Evolutionary conservation across 441 rosid genomes (phyloP).

Genomic region (Gossypium gossypioides): DNA sequence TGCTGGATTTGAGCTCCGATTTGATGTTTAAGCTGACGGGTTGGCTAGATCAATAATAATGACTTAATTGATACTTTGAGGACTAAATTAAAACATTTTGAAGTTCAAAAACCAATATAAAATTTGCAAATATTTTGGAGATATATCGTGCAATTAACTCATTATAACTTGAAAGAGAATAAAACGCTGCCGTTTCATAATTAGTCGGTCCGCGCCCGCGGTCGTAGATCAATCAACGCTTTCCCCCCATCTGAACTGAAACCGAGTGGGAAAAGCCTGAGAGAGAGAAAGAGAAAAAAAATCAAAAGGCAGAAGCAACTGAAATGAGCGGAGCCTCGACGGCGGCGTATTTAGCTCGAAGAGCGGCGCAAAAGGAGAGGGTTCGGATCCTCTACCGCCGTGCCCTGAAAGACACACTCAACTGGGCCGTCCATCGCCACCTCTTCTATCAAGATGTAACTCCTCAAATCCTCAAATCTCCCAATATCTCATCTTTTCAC

Average conservation of each 20-base stretch:
- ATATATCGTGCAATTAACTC: too few species aligned
- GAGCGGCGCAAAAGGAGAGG: slow-evolving; percentile 87
- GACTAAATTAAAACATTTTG: too few species aligned
- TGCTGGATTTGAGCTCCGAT: too few species aligned
- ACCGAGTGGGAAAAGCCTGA: background rate
- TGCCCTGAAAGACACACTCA: slow-evolving; percentile 79
- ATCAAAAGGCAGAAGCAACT: slow-evolving; percentile 28
- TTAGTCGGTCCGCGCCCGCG: background rate
- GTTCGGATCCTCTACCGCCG: slow-evolving; percentile 88
- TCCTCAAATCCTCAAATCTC: background rate
- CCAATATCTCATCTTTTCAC: slow-evolving; percentile 3
- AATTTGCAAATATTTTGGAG: too few species aligned
- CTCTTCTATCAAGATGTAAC: slow-evolving; percentile 74
- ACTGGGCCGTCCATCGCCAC: slow-evolving; percentile 97
- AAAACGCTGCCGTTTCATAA: background rate
- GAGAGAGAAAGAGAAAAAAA: slow-evolving; percentile 9
- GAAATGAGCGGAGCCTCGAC: slow-evolving; percentile 56
- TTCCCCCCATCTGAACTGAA: background rate
- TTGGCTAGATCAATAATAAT: too few species aligned
- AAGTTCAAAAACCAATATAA: too few species aligned
- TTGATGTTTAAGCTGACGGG: too few species aligned
- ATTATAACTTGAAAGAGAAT: background rate
- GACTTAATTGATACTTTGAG: too few species aligned
- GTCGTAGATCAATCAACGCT: background rate
- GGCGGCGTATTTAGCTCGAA: slow-evolving; percentile 67